Evolutionary conservation across 2,329 filamentous ascomycete species (phyloP).

Genomic region (Alternaria novae-zelandiae): DNA sequence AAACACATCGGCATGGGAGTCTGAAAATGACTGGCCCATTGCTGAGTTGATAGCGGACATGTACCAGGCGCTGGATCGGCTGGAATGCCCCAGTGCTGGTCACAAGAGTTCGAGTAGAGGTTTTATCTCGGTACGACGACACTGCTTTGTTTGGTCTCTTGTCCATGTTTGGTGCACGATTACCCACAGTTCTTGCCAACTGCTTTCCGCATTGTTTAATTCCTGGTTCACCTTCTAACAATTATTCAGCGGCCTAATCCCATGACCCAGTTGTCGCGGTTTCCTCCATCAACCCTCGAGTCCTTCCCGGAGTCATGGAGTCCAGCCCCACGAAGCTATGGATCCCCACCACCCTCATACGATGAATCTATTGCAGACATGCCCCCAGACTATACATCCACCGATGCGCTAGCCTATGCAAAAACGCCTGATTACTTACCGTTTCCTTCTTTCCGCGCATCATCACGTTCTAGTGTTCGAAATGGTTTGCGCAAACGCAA

Average conservation of each 20-base stretch:
- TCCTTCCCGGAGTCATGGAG: conserved; percentile 37
- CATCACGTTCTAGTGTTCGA: conserved; percentile 36
- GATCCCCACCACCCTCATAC: conserved; percentile 50
- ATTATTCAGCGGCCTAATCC: conserved; percentile 31
- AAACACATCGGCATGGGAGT: conserved; percentile 27
- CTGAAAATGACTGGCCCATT: conserved; percentile 32
- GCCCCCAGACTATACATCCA: conserved; percentile 55
- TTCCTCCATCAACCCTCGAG: conserved; percentile 21
- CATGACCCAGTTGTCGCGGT: conserved; percentile 23
- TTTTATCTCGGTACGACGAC: conserved; percentile 44
- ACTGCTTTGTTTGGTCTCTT: conserved; percentile 31
- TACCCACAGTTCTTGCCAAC: conserved; percentile 10
- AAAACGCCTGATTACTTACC: conserved; percentile 40
- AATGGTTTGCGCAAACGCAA: conserved; percentile 39
- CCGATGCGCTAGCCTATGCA: conserved; percentile 50
- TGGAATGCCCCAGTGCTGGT: conserved; percentile 33
- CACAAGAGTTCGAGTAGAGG: conserved; percentile 22
- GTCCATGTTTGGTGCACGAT: conserved; percentile 25
- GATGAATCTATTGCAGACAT: conserved; percentile 51
- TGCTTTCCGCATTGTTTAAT: conserved; percentile 4
- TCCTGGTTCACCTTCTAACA: conserved; percentile 29
- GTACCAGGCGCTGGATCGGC: conserved; percentile 36
- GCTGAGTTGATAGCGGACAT: conserved; percentile 34
- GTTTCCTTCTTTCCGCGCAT: conserved; percentile 41
- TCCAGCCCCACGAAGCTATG: conserved; percentile 25